These are phyloP conservation scores for Aspergillus sclerotialis DNA, from an alignment of 2,329 filamentous ascomycete species.

Conservation along the genomic window DNA sequence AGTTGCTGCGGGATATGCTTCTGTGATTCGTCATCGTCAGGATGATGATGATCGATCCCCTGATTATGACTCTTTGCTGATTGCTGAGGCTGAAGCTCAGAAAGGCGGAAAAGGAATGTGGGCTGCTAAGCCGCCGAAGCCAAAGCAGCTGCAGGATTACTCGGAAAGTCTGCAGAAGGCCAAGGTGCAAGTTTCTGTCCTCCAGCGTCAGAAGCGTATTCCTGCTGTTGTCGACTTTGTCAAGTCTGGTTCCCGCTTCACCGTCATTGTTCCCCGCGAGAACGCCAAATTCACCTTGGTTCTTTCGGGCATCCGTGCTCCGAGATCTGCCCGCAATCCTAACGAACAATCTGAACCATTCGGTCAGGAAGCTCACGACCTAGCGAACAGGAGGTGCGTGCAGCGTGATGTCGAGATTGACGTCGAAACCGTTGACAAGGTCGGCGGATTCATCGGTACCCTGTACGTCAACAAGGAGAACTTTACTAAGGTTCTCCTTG, in stretches of 20 bases:
- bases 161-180: conserved; percentile 92
- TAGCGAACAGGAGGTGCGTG: conserved; percentile 79
- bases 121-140: conserved; percentile 79
- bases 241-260: conserved; percentile 94
- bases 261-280: conserved; percentile 82
- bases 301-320: conserved; percentile 84
- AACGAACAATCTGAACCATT: conserved; percentile 85
- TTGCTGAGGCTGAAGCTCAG: conserved; percentile 56
- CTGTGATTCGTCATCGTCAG: conserved; percentile 88
- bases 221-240: conserved; percentile 94
- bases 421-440: conserved; percentile 89
- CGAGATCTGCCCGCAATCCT: conserved; percentile 73
- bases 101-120: conserved; percentile 90
- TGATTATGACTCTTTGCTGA: conserved; percentile 67
- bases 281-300: conserved; percentile 93
- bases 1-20: conserved; percentile 88
- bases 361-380: conserved; percentile 87
- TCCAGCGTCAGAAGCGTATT: conserved; percentile 86
- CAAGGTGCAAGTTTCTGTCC: conserved; percentile 80
- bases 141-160: conserved; percentile 77
- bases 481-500: conserved; percentile 86
- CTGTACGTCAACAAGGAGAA: conserved; percentile 92
- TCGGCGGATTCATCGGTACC: conserved; percentile 93
- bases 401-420: conserved; percentile 96
- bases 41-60: conserved; percentile 91